Base-by-base conservation (phyloP, 1,284 basidiomycete species). In the Sphaerobolus stellatus region DNA sequence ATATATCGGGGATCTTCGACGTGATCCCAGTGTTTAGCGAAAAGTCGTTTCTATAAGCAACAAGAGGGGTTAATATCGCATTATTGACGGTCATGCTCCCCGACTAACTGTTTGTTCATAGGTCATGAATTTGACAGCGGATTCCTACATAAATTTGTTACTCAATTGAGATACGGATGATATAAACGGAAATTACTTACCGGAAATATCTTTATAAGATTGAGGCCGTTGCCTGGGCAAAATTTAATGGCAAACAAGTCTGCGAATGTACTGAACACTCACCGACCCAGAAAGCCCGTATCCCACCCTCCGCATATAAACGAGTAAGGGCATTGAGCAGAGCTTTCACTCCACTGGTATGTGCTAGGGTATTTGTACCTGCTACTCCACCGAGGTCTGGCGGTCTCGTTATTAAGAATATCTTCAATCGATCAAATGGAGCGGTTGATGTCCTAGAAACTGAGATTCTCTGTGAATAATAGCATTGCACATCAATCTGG, bases 381-480 rank as follows among this genome's bases (percentile, higher is more conserved):
- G 55, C n/a, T 30, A 48, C 18, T 29, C 30, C 44, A 30, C 54
- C 66, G 20, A 87, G 75, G 63, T 89, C 86, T 63, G 85, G 86
- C 47, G 80, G 79, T 64, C 80, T 81, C 41, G 96, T 99, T 61
- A 99, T 99, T 55, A 99, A 82, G 71, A 97, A 99, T 54, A 99
- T 84, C 73, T 98, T 99, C 48, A 99, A 77, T 55, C 97, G 86
- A 72, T 99, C 97, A 62, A 99, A 98, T 0, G 97, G 97, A 5
- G 97, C 97, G 1, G 97, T 99, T 56, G 93, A 94, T 33, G 94
- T 92, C 60, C 97, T 81, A 18, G 95, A 98, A 20, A 98, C 95
- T 89, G 70, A 44, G 60, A 61, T 31, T 48, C 28, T 50, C 53
- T 33, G 63, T 52, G 29, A 50, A 41, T 41, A 2, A 38, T 18